Evolutionary conservation across 495 filamentous ascomycete genomes (phyloP).

Genomic region (Cercophora sp.): DNA sequence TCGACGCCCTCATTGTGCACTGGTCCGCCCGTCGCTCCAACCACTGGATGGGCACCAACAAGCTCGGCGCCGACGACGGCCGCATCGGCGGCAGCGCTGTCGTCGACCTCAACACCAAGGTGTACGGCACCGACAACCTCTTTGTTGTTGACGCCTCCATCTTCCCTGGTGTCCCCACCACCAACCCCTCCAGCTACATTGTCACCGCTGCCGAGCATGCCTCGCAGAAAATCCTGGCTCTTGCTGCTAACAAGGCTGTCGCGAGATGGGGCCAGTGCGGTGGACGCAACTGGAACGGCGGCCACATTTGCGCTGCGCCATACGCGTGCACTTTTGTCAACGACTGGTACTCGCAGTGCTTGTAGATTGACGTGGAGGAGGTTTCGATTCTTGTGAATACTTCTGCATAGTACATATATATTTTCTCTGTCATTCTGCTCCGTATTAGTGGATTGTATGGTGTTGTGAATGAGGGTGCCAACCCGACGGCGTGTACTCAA

Average conservation of each 20-base stretch:
- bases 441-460: too few species aligned
- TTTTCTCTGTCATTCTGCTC: neutral
- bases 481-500: too few species aligned
- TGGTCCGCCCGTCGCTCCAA: slow-evolving; percentile 57
- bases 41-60: slow-evolving; percentile 64
- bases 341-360: slow-evolving; percentile 29
- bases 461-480: too few species aligned
- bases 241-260: slow-evolving; percentile 22
- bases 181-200: slow-evolving; percentile 58
- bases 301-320: slow-evolving; percentile 17
- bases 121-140: slow-evolving; percentile 69
- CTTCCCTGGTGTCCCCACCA: slow-evolving; percentile 58
- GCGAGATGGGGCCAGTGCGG: slow-evolving; percentile 40
- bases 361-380: slow-evolving; percentile 13
- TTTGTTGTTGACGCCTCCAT: slow-evolving; percentile 61
- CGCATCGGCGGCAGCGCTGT: slow-evolving; percentile 58
- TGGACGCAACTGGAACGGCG: slow-evolving; percentile 30
- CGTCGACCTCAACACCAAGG: slow-evolving; percentile 65
- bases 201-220: slow-evolving; percentile 57
- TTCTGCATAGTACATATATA: neutral
- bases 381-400: neutral
- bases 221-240: slow-evolving; percentile 42
- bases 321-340: slow-evolving; percentile 21
- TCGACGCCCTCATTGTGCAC: slow-evolving; percentile 48
- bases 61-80: slow-evolving; percentile 66